Conservation (phyloP, 331 rosid genomes). For the Rosa hybrid region DNA sequence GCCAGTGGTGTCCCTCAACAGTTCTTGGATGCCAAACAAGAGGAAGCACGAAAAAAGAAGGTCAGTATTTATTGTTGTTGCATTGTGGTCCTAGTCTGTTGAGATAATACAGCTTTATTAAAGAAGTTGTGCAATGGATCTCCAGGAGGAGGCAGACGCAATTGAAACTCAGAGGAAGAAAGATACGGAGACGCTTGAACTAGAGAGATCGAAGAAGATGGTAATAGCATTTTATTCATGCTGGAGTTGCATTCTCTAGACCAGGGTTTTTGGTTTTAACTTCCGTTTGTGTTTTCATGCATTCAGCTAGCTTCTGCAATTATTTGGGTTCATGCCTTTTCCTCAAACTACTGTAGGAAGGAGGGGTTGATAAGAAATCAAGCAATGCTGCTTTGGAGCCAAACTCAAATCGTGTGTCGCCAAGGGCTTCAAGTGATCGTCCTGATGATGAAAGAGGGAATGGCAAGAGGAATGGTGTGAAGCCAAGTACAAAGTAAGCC, state of each 20-base stretch:
- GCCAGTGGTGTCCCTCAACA: constrained; percentile 98
- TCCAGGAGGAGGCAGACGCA: constrained; percentile 88
- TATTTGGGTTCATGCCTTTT: constrained; percentile 99
- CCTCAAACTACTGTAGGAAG: constrained; percentile 99
- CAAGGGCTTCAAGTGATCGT: constrained; percentile 47
- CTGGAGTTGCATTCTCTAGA: constrained; percentile 56
- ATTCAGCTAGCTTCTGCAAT: constrained; percentile 99
- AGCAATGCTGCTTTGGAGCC: constrained; percentile 56
- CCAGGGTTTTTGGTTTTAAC: constrained; percentile 75
- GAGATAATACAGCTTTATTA: constrained; percentile 19
- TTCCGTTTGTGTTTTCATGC: constrained; percentile 77
- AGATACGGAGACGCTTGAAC: constrained; percentile 68
- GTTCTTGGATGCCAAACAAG: constrained; percentile 94
- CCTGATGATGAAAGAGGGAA: constrained; percentile 53
- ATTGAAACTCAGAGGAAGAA: constrained; percentile 83
- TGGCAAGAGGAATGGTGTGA: constrained; percentile 71
- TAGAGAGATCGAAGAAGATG: constrained; percentile 76
- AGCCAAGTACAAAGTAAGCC: constrained; percentile 62
- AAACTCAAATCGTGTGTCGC: constrained; percentile 38
- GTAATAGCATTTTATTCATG: constrained; percentile 71
- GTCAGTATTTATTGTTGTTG: constrained; percentile 33
- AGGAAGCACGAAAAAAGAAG: constrained; percentile 81
- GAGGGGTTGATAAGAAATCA: constrained; percentile 64
- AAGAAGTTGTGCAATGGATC: constrained; percentile 25
- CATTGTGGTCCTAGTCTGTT: constrained; percentile 15